Evolutionary conservation across 1,284 basidiomycete genomes (phyloP).

Genomic region (Hortiboletus rubellus): DNA sequence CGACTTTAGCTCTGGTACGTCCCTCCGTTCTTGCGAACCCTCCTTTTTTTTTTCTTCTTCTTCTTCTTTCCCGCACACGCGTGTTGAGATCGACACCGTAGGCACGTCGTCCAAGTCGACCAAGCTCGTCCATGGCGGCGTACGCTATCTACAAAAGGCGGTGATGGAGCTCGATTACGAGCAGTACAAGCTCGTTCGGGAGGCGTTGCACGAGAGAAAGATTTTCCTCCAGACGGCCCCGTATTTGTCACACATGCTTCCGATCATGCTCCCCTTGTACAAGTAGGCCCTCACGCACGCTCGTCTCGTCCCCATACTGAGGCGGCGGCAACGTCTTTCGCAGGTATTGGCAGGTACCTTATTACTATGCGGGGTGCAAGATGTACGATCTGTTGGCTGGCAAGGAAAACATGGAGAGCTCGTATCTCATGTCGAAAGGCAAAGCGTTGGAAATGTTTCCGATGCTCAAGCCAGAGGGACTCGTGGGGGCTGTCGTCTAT

Average conservation of each 20-base stretch:
- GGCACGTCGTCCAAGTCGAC: conserved; percentile 90
- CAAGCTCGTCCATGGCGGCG: conserved; percentile 97
- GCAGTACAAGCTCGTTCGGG: conserved; percentile 94
- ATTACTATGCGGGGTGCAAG: conserved; percentile 96
- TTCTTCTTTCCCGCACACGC: too few species aligned
- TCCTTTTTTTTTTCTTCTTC: too few species aligned
- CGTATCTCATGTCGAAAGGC: conserved; percentile 92
- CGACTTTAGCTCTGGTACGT: conserved; percentile 85
- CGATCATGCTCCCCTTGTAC: conserved; percentile 94
- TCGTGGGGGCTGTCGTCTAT: conserved; percentile 95
- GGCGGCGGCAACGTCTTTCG: conserved; percentile 1
- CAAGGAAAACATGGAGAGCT: conserved; percentile 95
- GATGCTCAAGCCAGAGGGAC: conserved; percentile 91
- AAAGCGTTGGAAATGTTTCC: conserved; percentile 95
- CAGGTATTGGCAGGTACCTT: conserved; percentile 96
- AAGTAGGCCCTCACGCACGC: conserved; percentile 46
- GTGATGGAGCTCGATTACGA: conserved; percentile 95
- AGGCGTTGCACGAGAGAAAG: conserved; percentile 90
- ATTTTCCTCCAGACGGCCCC: conserved; percentile 97
- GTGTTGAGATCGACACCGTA: background rate
- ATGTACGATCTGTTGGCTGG: conserved; percentile 96
- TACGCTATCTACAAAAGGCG: conserved; percentile 96
- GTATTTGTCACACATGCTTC: conserved; percentile 89
- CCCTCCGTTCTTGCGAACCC: too few species aligned
- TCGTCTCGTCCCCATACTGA: background rate